These are phyloP conservation scores for Neoascochyta sp. DNA, from an alignment of 2,329 filamentous ascomycete genomes.

Conservation along the genomic window DNA sequence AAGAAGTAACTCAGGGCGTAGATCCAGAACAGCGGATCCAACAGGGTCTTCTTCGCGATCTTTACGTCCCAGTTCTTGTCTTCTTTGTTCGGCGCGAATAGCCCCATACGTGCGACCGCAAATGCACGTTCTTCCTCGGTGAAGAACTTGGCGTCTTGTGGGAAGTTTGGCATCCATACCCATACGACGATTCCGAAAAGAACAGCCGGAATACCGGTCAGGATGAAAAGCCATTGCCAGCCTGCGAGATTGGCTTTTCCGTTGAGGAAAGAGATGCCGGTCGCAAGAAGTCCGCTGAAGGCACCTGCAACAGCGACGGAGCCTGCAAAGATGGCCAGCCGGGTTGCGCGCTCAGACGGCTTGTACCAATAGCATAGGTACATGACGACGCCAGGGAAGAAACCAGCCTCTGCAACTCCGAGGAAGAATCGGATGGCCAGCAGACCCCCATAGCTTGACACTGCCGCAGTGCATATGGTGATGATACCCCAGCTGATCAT, in stretches of 20 bases:
- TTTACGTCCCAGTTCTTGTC: slow-evolving; percentile 46
- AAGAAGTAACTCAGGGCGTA: slow-evolving; percentile 44
- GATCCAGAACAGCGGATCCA: slow-evolving; percentile 51
- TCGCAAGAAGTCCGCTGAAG: slow-evolving; percentile 68
- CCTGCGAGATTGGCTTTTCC: slow-evolving; percentile 48
- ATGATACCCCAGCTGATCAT: slow-evolving; percentile 68
- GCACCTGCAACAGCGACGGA: slow-evolving; percentile 73
- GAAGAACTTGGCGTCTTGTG: slow-evolving; percentile 69
- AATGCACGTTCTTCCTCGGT: slow-evolving; percentile 65
- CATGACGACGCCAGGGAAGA: slow-evolving; percentile 63
- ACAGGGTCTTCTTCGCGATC: slow-evolving; percentile 46
- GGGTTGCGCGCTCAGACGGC: slow-evolving; percentile 68
- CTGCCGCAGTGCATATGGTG: slow-evolving; percentile 65
- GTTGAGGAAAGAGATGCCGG: slow-evolving; percentile 65
- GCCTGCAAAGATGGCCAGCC: slow-evolving; percentile 75
- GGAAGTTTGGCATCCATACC: slow-evolving; percentile 72
- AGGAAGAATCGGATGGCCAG: slow-evolving; percentile 52
- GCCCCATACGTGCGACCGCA: slow-evolving; percentile 60
- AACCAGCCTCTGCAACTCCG: slow-evolving; percentile 66
- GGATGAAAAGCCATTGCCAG: slow-evolving; percentile 46
- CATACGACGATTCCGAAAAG: slow-evolving; percentile 63
- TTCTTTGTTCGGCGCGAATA: slow-evolving; percentile 43
- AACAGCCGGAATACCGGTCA: slow-evolving; percentile 66
- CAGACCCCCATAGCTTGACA: slow-evolving; percentile 58
- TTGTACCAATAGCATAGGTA: slow-evolving; percentile 81